Evolutionary conservation across 257 asterid genomes (phyloP), one percentile per base, ranked within the genome.

Genomic region (Thymus quinquecostatus): DNA sequence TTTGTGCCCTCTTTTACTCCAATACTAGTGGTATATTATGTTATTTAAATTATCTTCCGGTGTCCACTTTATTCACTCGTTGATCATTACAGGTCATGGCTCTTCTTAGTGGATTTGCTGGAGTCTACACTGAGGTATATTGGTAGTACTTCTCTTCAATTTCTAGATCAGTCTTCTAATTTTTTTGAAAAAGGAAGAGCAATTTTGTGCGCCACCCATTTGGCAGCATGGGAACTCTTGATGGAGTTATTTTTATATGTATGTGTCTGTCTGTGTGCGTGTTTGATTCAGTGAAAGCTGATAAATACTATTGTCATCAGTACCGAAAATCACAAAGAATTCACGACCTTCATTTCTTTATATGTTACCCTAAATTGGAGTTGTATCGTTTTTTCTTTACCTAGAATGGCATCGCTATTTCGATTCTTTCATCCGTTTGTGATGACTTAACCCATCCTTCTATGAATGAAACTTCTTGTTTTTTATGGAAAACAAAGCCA

Each of bases 31-130:
- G 62, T 10, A 51, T 43, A 47, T 33, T 30, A 68, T 57, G 40
- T 8, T 40, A 47, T 45, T 60, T 0, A 28, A 6, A 55, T 70
- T 27, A 57, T 74, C 44, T 60, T 50, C 34, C 28, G 43, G 27
- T 64, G n/a, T 66, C 34, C 32, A 51, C 72, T 72, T 34, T 41
- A 56, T 38, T 66, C 49, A 72, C 69, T 65, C 72, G 50, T 55
- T 70, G 21, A 43, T 82, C 70, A 55, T 84, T 77, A 69, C 96
- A 95, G 99, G 68, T 88, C 62, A 95, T 95, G 99, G 99, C 99
- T 72, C 96, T 92, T 85, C 95, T 95, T 66, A 95, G 99, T 83
- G 99, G 99, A 77, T 95, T 95, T 86, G 99, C 98, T 72, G 99
- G 99, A 83, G 99, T 95, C 64, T 95, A 92, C 86, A 95, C 99